phyloP scores from a whole-genome alignment of 1,139 yeast species.

The Protomyces macrosporus region DNA sequence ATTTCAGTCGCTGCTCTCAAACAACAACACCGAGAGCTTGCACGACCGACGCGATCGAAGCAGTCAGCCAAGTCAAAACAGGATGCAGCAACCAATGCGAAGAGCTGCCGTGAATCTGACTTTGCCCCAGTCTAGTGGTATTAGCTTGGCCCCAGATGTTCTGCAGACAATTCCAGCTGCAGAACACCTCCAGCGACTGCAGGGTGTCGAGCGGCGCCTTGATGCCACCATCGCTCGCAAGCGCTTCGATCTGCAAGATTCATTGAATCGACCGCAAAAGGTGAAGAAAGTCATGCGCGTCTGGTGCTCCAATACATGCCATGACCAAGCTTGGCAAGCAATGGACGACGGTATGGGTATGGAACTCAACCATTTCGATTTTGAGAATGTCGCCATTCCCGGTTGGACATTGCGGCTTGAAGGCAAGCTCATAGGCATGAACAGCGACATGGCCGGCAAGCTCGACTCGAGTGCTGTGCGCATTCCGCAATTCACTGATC shows the following conservation, averaged over 20 bases:
- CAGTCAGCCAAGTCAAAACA: too few species aligned
- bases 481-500: conserved; percentile 66
- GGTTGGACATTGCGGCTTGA: conserved; percentile 85
- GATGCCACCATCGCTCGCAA: conserved; percentile 80
- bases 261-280: conserved; percentile 41
- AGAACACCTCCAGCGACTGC: conserved; percentile 59
- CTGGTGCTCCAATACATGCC: conserved; percentile 73
- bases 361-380: conserved; percentile 38
- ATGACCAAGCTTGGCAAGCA: conserved; percentile 87
- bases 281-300: conserved; percentile 60
- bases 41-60: too few species aligned
- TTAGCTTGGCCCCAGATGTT: too few species aligned
- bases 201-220: conserved; percentile 70
- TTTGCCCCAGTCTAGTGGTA: too few species aligned
- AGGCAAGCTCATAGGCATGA: conserved; percentile 57
- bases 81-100: too few species aligned
- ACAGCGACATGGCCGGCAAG: conserved; percentile 30
- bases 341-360: conserved; percentile 28
- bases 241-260: conserved; percentile 77
- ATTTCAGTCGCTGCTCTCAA: too few species aligned
- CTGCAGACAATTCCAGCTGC: conserved; percentile 62
- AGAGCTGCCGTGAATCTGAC: too few species aligned
- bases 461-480: conserved; percentile 41
- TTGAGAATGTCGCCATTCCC: conserved; percentile 42
- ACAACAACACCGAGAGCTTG: too few species aligned